Evolutionary conservation across 768 basidiomycete species (phyloP).

Genomic region (Crassisporium funariophilum): DNA sequence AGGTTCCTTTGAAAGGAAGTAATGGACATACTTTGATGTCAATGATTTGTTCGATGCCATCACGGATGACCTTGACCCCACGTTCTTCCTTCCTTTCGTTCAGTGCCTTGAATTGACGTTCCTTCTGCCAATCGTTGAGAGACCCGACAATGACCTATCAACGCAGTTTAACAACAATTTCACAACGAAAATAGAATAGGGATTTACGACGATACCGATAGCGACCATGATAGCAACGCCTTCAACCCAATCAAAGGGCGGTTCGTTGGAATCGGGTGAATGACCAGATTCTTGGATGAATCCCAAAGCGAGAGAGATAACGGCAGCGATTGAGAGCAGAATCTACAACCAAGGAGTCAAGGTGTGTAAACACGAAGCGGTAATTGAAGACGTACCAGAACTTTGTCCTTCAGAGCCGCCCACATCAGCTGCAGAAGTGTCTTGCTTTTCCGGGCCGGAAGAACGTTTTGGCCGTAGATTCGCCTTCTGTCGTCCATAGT

Average conservation of each 20-base stretch:
- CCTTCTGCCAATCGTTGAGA: constrained; percentile 98
- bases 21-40: constrained; percentile 72
- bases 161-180: constrained; percentile 11
- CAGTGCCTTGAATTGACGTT: constrained; percentile 88
- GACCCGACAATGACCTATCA: constrained; percentile 84
- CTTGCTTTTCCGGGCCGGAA: constrained; percentile 73
- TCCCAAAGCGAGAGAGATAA: constrained; percentile 90
- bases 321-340: constrained; percentile 87
- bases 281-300: constrained; percentile 92
- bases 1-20: too few species aligned
- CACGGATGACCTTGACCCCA: constrained; percentile 79
- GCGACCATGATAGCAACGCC: constrained; percentile 84
- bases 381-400: constrained; percentile 57
- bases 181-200: constrained; percentile 10
- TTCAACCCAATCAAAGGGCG: constrained; percentile 97
- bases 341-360: constrained; percentile 49
- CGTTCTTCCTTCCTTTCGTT: constrained; percentile 97
- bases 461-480: constrained; percentile 75
- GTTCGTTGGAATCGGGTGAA: constrained; percentile 54
- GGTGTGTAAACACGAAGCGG: background rate
- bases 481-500: constrained; percentile 60
- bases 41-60: constrained; percentile 68
- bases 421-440: constrained; percentile 78
- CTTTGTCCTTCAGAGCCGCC: constrained; percentile 87
- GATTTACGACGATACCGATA: constrained; percentile 72